Conservation (phyloP, 805 yeast genomes). For the Blastobotrys muscicola region DNA sequence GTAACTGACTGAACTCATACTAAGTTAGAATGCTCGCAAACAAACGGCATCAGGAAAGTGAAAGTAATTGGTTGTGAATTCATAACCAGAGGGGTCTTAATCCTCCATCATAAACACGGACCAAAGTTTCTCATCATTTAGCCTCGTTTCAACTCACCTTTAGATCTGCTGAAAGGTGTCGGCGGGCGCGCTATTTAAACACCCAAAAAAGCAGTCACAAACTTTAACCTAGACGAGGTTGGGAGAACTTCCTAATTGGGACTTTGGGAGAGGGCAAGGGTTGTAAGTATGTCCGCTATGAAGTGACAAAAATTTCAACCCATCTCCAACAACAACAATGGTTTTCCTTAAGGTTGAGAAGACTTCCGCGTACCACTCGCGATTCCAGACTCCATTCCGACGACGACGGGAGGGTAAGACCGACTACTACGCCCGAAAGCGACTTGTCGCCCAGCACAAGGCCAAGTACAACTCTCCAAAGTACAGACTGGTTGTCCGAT, state of each 20-base stretch:
- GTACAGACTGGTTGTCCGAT: conserved; percentile 98
- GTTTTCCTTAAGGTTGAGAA: conserved; percentile 63
- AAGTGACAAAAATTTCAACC: neutral
- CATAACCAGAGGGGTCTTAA: conserved; percentile 29
- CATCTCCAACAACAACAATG: conserved; percentile 39
- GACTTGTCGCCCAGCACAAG: conserved; percentile 99
- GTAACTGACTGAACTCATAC: neutral
- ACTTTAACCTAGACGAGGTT: neutral
- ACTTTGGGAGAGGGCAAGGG: neutral
- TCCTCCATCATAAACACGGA: conserved; percentile 33
- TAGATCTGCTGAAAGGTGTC: neutral
- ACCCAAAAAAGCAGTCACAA: neutral
- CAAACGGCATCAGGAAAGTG: conserved; percentile 11
- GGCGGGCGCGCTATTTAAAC: neutral
- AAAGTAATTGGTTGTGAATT: conserved; percentile 25
- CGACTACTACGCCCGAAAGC: conserved; percentile 99
- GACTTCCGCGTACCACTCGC: conserved; percentile 93
- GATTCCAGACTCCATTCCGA: conserved; percentile 99
- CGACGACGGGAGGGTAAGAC: conserved; percentile 99
- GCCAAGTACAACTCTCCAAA: conserved; percentile 99
- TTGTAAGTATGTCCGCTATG: neutral
- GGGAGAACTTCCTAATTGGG: neutral
- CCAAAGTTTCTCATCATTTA: conserved; percentile 24
- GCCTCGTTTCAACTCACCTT: neutral
- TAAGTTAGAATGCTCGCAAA: neutral